Evolutionary conservation across 371 early-diverging fungal genomes (phyloP).

Genomic region (Entomophthora muscae): DNA sequence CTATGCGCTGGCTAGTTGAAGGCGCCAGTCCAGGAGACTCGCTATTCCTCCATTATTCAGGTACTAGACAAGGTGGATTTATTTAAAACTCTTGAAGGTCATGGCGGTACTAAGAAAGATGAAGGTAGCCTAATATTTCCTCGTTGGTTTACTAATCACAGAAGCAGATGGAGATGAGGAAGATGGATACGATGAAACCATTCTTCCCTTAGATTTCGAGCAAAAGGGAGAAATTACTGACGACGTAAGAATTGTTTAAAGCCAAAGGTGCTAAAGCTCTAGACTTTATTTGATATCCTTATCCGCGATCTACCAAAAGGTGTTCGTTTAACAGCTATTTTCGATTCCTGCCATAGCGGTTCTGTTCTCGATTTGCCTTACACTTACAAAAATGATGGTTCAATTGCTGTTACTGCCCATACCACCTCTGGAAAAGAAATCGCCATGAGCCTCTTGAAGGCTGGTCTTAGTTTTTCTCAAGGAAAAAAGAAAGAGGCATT

Average conservation of each 20-base stretch:
- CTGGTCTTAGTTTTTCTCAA: conserved; percentile 29
- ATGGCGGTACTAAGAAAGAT: conserved; percentile 10
- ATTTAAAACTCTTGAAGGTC: conserved; percentile 17
- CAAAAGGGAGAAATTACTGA: conserved; percentile 36
- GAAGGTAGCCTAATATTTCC: conserved; percentile 7
- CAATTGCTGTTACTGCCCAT: conserved; percentile 23
- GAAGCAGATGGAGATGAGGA: conserved; percentile 31
- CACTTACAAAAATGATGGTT: conserved; percentile 54
- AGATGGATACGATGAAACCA: conserved; percentile 40
- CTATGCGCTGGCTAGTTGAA: conserved; percentile 37
- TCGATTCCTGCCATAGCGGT: conserved; percentile 38
- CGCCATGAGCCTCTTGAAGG: conserved; percentile 24
- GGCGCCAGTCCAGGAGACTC: conserved; percentile 35
- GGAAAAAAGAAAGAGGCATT: conserved; percentile 27
- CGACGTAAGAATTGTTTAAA: conserved; percentile 17
- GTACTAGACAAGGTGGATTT: conserved; percentile 8
- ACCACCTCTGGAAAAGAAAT: conserved; percentile 28
- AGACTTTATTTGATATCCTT: conserved; percentile 30
- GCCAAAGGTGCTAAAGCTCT: not conserved
- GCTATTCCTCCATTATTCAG: conserved; percentile 33
- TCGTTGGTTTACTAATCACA: conserved; percentile 16
- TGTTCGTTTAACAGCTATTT: conserved; percentile 31
- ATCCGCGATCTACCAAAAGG: conserved; percentile 34
- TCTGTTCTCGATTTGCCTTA: conserved; percentile 72
- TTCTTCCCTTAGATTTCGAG: conserved; percentile 40